phyloP scores from a whole-genome alignment of 345 rosid genomes.

The Linum lewisii region DNA sequence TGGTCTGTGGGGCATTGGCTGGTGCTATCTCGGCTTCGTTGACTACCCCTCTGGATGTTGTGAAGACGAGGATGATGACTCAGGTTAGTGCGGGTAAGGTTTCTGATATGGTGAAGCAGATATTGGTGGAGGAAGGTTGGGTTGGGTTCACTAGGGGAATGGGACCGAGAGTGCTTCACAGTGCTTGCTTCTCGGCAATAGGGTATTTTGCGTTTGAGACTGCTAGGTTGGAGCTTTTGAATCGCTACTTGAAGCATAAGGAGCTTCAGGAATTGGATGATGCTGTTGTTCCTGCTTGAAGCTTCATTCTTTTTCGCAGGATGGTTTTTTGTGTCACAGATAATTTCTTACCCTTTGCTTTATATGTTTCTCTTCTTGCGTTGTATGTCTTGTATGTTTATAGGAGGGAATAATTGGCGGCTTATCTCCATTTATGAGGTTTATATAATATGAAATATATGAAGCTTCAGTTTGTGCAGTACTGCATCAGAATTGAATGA shows the following conservation, averaged over 20 bases:
- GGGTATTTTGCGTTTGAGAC: conserved; percentile 97
- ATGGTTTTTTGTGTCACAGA: too few relatives aligned
- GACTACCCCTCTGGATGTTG: conserved; percentile 86
- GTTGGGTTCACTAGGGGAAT: conserved; percentile 74
- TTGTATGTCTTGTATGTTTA: neutral
- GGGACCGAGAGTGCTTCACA: conserved; percentile 85
- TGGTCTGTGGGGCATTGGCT: conserved; percentile 79
- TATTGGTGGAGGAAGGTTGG: conserved; percentile 83
- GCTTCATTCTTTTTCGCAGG: neutral
- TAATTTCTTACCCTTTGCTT: too few relatives aligned
- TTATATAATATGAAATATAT: too few relatives aligned
- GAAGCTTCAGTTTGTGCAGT: too few relatives aligned
- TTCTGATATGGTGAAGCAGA: conserved; percentile 54
- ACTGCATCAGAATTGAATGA: too few relatives aligned
- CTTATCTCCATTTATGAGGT: too few relatives aligned
- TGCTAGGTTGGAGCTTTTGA: conserved; percentile 64
- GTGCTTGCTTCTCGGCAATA: conserved; percentile 82
- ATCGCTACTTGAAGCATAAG: conserved; percentile 58
- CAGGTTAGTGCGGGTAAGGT: conserved; percentile 51
- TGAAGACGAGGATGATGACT: conserved; percentile 93
- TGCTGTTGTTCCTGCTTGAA: conserved; percentile 20
- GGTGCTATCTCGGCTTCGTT: conserved; percentile 89
- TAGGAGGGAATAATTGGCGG: too few relatives aligned
- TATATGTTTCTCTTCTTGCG: neutral
- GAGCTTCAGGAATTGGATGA: conserved; percentile 30